Base-by-base conservation (phyloP, 2,329 filamentous ascomycete species). In the Neofusicoccum cordaticola region DNA sequence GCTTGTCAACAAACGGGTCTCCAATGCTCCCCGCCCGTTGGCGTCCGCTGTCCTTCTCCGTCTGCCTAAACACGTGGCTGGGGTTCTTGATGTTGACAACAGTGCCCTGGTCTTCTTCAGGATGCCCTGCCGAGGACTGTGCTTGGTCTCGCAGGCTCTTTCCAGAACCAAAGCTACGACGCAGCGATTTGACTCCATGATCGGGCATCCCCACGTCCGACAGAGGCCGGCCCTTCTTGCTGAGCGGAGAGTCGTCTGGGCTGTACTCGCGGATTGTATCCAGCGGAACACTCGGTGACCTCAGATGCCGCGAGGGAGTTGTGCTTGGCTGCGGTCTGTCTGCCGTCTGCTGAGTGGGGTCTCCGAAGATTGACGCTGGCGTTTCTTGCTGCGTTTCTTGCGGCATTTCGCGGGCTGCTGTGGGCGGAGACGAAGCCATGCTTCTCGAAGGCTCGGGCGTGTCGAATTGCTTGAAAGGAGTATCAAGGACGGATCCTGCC, bases 191-290 rank as follows among this genome's bases (percentile, higher is more conserved):
- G 67, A 78, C 72, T 45, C 75, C 75, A 63, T 73, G 75, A 13
- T 80, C 79, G 41, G 77, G 77, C 12, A 76, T 74, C 15, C 79
- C 80, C 50, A 80, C 70, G 65, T 82, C 80, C 17, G 76, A 74
- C 19, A 75, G 68, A 6, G 76, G 72, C 13, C 79, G 80, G 62
- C 77, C 78, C 69, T 79, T 76, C 70, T 80, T 80, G 66, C 72
- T 71, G 37, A 78, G 68, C 8, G 73, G 70, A 48, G 75, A 76
- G 51, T 79, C 75, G 63, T 80, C 79, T 50, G 81, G 79, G 64
- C 78, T 79, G 62, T 79, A 70, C 71, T 87, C 85, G 37, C 78
- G 78, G 67, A 87, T 86, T 1, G 83, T 78, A 19, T 82, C 79
- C 8, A 87, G 81, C 27, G 74, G 73, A 12, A 68, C 66, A 58